These are phyloP conservation scores for Cucurbita maxima DNA, from an alignment of 306 rosid genomes.

Conservation along the genomic window DNA sequence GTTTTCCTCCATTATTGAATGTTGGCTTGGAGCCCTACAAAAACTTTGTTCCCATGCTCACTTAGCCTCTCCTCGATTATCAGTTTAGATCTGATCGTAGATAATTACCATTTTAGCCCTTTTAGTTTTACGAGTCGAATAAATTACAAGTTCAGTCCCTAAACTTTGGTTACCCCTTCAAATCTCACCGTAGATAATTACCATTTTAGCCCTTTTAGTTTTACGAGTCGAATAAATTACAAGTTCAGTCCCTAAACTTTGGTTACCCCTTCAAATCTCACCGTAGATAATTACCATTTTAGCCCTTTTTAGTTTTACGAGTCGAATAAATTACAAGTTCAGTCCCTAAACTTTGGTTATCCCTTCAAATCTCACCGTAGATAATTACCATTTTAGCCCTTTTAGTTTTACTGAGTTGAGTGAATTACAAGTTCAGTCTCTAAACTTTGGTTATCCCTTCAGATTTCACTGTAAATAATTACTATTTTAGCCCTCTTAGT, in stretches of 20 bases:
- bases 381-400: not conserved
- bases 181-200: not conserved
- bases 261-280: too few species aligned
- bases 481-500: not conserved
- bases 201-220: not conserved
- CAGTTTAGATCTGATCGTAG: not conserved
- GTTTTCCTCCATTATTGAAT: conserved; percentile 10
- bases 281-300: not conserved
- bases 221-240: too few species aligned
- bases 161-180: not conserved
- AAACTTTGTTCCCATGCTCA: conserved; percentile 4
- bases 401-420: not conserved
- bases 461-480: too few species aligned
- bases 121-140: not conserved
- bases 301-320: not conserved
- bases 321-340: not conserved
- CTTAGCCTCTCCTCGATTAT: not conserved
- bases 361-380: too few species aligned
- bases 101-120: not conserved
- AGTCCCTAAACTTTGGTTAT: too few species aligned
- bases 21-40: not conserved
- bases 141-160: not conserved
- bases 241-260: too few species aligned
- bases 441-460: too few species aligned
- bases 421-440: not conserved